Conservation (phyloP, 176 grass and related monocot genomes). For the Thalia dealbata region DNA sequence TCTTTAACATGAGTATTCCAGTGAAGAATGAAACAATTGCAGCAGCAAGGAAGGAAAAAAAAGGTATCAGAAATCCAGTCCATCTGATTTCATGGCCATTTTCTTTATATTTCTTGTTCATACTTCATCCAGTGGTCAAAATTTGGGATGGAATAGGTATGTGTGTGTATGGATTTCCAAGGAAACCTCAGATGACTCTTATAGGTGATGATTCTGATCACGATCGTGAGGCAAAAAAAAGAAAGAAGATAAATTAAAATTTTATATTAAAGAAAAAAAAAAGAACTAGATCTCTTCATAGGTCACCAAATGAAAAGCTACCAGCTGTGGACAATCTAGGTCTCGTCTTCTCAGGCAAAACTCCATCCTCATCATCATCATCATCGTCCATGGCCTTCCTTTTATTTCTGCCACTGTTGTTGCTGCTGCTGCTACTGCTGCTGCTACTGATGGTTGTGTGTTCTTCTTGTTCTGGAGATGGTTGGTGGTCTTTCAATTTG, state of each 20-base stretch:
- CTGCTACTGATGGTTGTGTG: constrained; percentile 16
- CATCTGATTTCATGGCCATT: background rate
- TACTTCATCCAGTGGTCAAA: background rate
- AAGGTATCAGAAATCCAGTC: background rate
- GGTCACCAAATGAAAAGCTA: background rate
- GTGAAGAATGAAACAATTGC: too few species aligned
- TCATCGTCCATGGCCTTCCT: constrained; percentile 48
- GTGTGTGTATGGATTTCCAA: background rate
- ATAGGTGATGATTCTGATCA: too few species aligned
- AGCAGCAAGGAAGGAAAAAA: background rate
- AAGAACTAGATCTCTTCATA: background rate
- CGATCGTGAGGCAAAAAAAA: too few species aligned
- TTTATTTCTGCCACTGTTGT: constrained; percentile 21
- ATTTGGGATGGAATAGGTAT: background rate
- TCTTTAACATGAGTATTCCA: too few species aligned
- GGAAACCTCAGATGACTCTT: background rate
- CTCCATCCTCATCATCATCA: constrained; percentile 23
- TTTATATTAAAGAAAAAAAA: background rate
- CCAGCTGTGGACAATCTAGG: constrained; percentile 19
- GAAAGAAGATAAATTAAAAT: too few species aligned
- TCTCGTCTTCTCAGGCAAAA: constrained; percentile 40
- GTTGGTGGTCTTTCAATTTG: constrained; percentile 41
- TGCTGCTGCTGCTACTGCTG: constrained; percentile 22
- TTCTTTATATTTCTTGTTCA: background rate
- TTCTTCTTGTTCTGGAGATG: constrained; percentile 30